Percentiles rank a stretch among this genome's conserved stretches.
Evolutionary conservation across 305 asterid species (phyloP).

Genomic region (Fraxinus paxiana): DNA sequence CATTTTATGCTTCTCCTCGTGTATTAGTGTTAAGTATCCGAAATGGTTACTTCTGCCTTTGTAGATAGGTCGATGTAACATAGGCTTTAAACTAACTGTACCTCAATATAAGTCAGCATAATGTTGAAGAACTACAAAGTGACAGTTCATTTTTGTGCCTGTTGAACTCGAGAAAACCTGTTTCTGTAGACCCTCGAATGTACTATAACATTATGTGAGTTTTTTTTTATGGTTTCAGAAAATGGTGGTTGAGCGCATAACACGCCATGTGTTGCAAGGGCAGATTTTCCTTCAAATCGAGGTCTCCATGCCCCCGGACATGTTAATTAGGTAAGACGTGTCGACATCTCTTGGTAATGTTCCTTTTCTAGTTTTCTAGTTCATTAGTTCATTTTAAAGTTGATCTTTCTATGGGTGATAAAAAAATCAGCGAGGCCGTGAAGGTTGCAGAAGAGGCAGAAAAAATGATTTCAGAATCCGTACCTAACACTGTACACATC

Average conservation of each 20-base stretch:
- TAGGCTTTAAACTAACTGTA: neutral
- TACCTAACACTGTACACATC: slow-evolving; percentile 44
- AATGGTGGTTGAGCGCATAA: slow-evolving; percentile 61
- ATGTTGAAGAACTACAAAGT: neutral
- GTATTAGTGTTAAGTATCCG: neutral
- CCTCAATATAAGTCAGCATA: neutral
- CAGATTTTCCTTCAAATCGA: slow-evolving; percentile 71
- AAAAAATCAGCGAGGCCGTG: slow-evolving; percentile 53
- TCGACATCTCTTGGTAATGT: neutral
- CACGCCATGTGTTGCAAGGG: slow-evolving; percentile 80
- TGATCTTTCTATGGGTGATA: neutral
- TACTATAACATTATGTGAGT: neutral
- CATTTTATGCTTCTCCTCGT: neutral
- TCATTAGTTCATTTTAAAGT: neutral
- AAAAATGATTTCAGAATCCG: slow-evolving; percentile 44
- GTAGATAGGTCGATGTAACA: neutral
- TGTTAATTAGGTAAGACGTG: slow-evolving; percentile 48
- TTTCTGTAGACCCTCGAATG: neutral
- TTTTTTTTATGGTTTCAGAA: slow-evolving; percentile 43
- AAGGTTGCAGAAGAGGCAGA: slow-evolving; percentile 69
- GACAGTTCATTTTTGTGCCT: neutral
- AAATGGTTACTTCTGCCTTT: neutral
- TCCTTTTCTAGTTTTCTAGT: neutral
- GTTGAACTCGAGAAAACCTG: neutral
- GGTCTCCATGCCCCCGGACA: slow-evolving; percentile 74